Conservation (phyloP, 805 yeast genomes). For the Grigorovia yakushimaensis region DNA sequence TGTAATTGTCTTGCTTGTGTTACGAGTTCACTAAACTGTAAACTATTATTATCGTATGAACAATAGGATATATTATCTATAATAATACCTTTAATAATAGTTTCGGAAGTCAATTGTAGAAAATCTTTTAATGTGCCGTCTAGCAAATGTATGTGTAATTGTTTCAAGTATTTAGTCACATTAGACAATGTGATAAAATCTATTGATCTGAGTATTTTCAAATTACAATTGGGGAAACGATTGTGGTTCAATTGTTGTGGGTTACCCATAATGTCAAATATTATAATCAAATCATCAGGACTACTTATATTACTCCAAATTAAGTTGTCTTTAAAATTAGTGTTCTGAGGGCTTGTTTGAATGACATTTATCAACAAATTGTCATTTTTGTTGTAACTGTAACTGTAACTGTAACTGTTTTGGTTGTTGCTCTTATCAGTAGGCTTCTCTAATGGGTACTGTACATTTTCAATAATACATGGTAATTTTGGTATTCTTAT, state of each 20-base stretch:
- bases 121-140: neutral
- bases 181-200: slow-evolving; percentile 14
- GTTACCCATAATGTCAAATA: neutral
- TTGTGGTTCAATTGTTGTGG: neutral
- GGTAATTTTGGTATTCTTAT: neutral
- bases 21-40: slow-evolving; percentile 8
- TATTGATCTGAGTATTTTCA: slow-evolving; percentile 4
- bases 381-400: neutral
- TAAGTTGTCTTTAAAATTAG: slow-evolving; percentile 2
- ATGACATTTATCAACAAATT: slow-evolving; percentile 9
- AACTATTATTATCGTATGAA: slow-evolving; percentile 8
- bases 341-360: neutral
- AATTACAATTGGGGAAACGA: neutral
- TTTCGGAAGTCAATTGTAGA: neutral
- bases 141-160: neutral
- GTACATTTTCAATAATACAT: neutral
- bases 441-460: no score
- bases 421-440: no score
- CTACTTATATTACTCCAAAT: slow-evolving; percentile 9
- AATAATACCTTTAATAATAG: slow-evolving; percentile 14
- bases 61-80: slow-evolving; percentile 26
- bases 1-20: slow-evolving; percentile 15
- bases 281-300: neutral
- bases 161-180: slow-evolving; percentile 9
- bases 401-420: neutral